Percentiles rank a stretch among this genome's conserved stretches.
Evolutionary conservation across 371 early-diverging fungal genomes (phyloP).

Genomic region (Lichtheimia ornata): DNA sequence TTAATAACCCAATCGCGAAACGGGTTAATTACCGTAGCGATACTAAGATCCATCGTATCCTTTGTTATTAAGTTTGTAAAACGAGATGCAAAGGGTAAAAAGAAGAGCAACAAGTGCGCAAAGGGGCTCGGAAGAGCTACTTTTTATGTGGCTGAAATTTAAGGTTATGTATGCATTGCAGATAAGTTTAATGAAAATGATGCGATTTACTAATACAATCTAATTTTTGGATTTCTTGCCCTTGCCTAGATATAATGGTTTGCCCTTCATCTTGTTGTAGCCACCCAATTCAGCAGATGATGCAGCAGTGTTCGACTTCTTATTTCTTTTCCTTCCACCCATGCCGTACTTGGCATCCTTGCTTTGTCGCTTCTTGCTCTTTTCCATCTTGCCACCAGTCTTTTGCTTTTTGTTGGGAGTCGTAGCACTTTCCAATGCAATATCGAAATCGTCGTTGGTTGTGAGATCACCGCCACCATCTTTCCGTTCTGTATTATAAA

Average conservation of each 20-base stretch:
- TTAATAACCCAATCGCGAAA: too few species aligned
- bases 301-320: slow-evolving; percentile 83
- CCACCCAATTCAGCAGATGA: slow-evolving; percentile 68
- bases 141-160: too few species aligned
- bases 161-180: too few species aligned
- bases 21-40: too few species aligned
- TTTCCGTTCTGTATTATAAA: slow-evolving; percentile 54
- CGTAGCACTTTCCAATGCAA: slow-evolving; percentile 73
- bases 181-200: too few species aligned
- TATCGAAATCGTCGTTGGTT: slow-evolving; percentile 81
- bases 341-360: slow-evolving; percentile 82
- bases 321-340: slow-evolving; percentile 82
- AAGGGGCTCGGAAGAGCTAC: too few species aligned
- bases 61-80: too few species aligned
- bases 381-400: slow-evolving; percentile 36
- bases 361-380: slow-evolving; percentile 48
- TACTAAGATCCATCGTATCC: too few species aligned
- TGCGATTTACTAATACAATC: too few species aligned
- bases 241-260: slow-evolving; percentile 19
- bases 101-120: too few species aligned
- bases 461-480: slow-evolving; percentile 49
- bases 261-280: slow-evolving; percentile 23
- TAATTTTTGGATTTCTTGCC: slow-evolving; percentile 2
- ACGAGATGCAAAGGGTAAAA: too few species aligned
- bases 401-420: slow-evolving; percentile 32